Evolutionary conservation across 2,329 filamentous ascomycete species (phyloP), one percentile per base, ranked within the genome.

Genomic region (Lecanicillium sp.): DNA sequence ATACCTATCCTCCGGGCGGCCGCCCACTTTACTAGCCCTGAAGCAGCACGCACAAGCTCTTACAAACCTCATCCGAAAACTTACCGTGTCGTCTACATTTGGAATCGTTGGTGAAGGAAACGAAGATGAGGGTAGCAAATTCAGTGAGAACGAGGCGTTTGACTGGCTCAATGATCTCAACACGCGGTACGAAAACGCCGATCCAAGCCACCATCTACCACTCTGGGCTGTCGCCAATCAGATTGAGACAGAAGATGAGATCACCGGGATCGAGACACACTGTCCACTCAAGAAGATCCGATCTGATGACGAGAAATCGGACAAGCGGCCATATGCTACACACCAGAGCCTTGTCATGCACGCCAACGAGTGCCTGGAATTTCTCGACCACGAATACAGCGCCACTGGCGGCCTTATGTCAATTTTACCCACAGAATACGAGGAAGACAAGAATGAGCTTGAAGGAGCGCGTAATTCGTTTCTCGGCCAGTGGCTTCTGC

Each of bases 21-120:
- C 72, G 4, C 74, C 74, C 2, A 78, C 73, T 0, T 59, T 80
- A n/a, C 57, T 71, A 1, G 62, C 72, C 2, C 61, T 80, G 27
- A 80, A 80, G 54, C 68, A 75, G 49, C 76, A 80, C 45, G 72
- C 73, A 0, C 76, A 79, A 39, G 68, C 71, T n/a, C 64, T 80
- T 13, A 57, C 62, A 25, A 62, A 69, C 12, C 61, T 79, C 34
- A 76, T 80, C 44, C 61, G 62, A 3, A 56, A 61, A 30, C 54
- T 79, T 10, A 62, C 60, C 3, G 59, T 72, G 4, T 64, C 59
- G 8, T 52, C 58, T 6, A 46, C 45, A 9, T 45, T 43, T 14
- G 44, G 47, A 4, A 47, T 47, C 6, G 34, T 57, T 3, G 39
- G 44, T 14, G 46, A 48, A 2, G 50, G 11, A 2, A 3, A 13